Percentiles rank a stretch among this genome's conserved stretches.
Conservation (phyloP, 305 asterid genomes). For the Solanum hybrid region DNA sequence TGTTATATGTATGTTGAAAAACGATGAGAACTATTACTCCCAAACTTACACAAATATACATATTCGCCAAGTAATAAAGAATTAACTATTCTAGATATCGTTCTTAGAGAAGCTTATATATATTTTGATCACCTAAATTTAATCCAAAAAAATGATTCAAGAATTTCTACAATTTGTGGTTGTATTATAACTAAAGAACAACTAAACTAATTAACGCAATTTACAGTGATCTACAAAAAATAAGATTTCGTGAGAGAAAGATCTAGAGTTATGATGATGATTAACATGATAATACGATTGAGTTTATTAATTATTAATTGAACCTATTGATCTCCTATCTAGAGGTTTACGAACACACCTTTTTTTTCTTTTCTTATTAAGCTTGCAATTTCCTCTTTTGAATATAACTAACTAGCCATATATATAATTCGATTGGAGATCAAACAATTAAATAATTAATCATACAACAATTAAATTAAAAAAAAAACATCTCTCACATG, state of each 20-base stretch:
- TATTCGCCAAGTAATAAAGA: neutral
- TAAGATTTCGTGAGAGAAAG: too few species aligned
- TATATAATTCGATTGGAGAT: neutral
- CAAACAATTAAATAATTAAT: too few species aligned
- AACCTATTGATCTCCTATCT: neutral
- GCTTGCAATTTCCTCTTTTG: neutral
- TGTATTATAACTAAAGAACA: too few species aligned
- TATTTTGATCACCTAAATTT: neutral
- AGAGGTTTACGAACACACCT: neutral
- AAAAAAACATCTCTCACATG: neutral
- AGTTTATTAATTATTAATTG: neutral
- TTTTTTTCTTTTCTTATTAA: neutral
- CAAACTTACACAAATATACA: neutral
- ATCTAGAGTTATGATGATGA: neutral
- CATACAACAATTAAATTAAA: neutral
- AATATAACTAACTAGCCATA: neutral
- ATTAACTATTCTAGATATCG: too few species aligned
- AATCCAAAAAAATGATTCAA: neutral
- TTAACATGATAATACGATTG: neutral
- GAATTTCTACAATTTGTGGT: neutral
- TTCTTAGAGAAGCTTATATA: too few species aligned
- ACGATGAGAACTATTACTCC: too few species aligned
- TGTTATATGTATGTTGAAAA: neutral
- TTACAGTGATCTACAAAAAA: too few species aligned
- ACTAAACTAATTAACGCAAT: too few species aligned